Evolutionary conservation across 2,329 filamentous ascomycete genomes (phyloP).

Genomic region (Neoarthrinium moseri): DNA sequence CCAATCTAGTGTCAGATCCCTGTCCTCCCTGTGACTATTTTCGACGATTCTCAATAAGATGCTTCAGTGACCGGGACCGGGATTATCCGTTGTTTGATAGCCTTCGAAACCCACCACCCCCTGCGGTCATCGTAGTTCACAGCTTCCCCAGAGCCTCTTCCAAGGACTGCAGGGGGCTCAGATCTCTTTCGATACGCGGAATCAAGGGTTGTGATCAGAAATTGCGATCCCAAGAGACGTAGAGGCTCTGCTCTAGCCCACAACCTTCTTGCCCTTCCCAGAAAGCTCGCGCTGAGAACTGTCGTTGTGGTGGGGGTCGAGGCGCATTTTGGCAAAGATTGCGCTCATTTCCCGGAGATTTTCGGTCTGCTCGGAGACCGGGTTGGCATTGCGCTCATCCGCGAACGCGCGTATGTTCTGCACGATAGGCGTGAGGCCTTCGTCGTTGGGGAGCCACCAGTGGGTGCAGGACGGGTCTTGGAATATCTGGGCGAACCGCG

Average conservation of each 20-base stretch:
- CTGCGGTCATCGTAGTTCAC: neutral
- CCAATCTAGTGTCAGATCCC: neutral
- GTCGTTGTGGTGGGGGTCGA: slow-evolving; percentile 34
- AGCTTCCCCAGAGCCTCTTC: no score
- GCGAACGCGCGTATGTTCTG: slow-evolving; percentile 78
- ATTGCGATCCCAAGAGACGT: no score
- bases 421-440: slow-evolving; percentile 71
- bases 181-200: no score
- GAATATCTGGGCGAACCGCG: slow-evolving; percentile 75
- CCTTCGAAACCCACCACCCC: neutral
- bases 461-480: slow-evolving; percentile 66
- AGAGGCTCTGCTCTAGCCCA: slow-evolving; percentile 5
- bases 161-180: no score
- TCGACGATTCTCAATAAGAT: no score
- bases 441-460: slow-evolving; percentile 89
- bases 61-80: neutral
- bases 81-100: neutral
- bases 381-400: slow-evolving; percentile 68
- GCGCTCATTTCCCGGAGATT: slow-evolving; percentile 73
- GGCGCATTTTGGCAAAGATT: slow-evolving; percentile 64
- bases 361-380: slow-evolving; percentile 56
- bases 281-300: slow-evolving; percentile 18
- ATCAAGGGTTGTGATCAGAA: no score
- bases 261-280: slow-evolving; percentile 7
- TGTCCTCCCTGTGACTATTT: no score